Conservation (phyloP, 129 eudicot genomes). For the Cynara cardunculus region DNA sequence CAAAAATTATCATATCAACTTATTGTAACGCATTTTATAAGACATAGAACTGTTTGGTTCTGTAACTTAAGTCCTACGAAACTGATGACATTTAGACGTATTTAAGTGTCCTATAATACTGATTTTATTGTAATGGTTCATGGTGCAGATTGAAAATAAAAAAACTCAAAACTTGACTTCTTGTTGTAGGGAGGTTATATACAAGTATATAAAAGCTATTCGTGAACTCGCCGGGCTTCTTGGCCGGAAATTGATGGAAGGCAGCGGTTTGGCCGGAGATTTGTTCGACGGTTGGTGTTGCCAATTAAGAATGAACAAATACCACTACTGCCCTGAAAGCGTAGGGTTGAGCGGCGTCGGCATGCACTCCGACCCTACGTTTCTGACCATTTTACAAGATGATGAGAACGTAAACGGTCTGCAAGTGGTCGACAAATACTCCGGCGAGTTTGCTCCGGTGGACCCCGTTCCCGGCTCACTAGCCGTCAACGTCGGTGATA, state of each 20-base stretch:
- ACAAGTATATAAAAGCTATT: slow-evolving; percentile 36
- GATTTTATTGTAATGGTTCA: no score
- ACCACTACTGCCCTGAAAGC: slow-evolving; percentile 32
- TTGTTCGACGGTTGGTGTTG: slow-evolving; percentile 39
- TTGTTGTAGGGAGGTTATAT: slow-evolving; percentile 32
- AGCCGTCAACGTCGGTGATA: slow-evolving; percentile 44
- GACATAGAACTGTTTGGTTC: no score
- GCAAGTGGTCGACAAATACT: slow-evolving; percentile 32
- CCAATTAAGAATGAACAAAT: slow-evolving; percentile 49
- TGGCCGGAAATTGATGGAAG: slow-evolving; percentile 31
- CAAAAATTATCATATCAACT: no score
- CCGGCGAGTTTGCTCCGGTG: slow-evolving; percentile 28
- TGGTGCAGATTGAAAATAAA: background rate
- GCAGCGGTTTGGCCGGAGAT: slow-evolving; percentile 26
- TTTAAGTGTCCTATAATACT: no score
- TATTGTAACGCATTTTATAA: background rate
- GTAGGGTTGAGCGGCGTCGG: slow-evolving; percentile 35
- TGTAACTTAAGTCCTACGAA: no score
- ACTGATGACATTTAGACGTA: background rate
- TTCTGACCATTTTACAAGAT: slow-evolving; percentile 50
- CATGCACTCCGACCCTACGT: slow-evolving; percentile 47
- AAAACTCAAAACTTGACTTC: background rate
- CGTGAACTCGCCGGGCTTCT: slow-evolving; percentile 32
- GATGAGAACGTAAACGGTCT: slow-evolving; percentile 51
- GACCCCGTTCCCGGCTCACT: slow-evolving; percentile 43